These are phyloP conservation scores for Leccinum ponderosum DNA, from an alignment of 1,284 basidiomycete genomes.

Conservation along the genomic window DNA sequence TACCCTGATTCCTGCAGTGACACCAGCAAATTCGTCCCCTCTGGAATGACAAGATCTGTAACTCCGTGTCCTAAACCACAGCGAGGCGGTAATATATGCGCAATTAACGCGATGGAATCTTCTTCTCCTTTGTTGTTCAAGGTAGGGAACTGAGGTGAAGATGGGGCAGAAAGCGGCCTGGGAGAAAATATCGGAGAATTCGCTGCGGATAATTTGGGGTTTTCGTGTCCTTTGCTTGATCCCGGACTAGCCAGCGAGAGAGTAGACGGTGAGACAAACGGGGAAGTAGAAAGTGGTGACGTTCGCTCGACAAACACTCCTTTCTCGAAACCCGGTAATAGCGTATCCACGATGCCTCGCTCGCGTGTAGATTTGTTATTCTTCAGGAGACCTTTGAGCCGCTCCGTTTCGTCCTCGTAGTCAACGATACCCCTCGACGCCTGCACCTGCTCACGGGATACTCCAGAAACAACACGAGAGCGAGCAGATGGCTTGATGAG, in stretches of 20 bases:
- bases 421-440: conserved; percentile 69
- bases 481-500: conserved; percentile 31
- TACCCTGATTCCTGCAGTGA: conserved; percentile 48
- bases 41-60: conserved; percentile 44
- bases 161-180: conserved; percentile 42
- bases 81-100: conserved; percentile 53
- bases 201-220: conserved; percentile 42
- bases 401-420: conserved; percentile 74
- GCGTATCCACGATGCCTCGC: conserved; percentile 33
- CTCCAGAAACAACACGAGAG: conserved; percentile 62
- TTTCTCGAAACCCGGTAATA: conserved; percentile 31
- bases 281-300: conserved; percentile 26
- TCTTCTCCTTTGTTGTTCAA: conserved; percentile 18
- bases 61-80: conserved; percentile 42
- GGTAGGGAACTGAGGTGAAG: conserved; percentile 39
- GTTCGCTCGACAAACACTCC: conserved; percentile 21
- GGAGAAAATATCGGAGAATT: conserved; percentile 46
- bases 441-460: conserved; percentile 58
- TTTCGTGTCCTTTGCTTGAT: conserved; percentile 35
- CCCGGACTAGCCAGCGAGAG: conserved; percentile 18
- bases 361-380: conserved; percentile 45
- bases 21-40: conserved; percentile 44
- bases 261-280: conserved; percentile 23
- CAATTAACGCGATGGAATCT: conserved; percentile 39
- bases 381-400: conserved; percentile 69